Percentiles rank a stretch among this genome's conserved stretches.
Evolutionary conservation across 805 yeast genomes (phyloP).

Genomic region (Pichia exigua): DNA sequence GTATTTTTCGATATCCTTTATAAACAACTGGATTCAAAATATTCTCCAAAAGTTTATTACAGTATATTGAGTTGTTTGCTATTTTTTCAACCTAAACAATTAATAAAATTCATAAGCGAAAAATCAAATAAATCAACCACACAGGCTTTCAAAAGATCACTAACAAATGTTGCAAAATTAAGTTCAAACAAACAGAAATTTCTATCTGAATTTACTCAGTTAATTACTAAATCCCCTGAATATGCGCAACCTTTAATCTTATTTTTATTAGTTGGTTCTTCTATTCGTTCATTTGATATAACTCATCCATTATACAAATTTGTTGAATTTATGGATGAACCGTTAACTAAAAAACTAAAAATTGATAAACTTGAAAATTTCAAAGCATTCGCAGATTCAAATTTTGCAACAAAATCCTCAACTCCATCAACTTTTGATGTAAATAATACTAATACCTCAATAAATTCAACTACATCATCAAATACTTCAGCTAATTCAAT

Average conservation of each 20-base stretch:
- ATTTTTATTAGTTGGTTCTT: constrained; percentile 29
- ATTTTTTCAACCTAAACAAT: constrained; percentile 26
- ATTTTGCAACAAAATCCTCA: background rate
- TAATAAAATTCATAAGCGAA: constrained; percentile 22
- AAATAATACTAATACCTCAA: background rate
- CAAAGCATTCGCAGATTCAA: background rate
- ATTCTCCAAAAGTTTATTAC: constrained; percentile 23
- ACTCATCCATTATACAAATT: constrained; percentile 25
- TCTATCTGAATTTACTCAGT: constrained; percentile 18
- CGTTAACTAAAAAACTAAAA: constrained; percentile 22
- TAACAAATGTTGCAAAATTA: constrained; percentile 11
- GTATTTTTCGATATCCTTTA: constrained; percentile 30
- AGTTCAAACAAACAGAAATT: constrained; percentile 21
- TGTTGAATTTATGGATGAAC: constrained; percentile 18
- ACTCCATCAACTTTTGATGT: background rate
- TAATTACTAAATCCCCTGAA: constrained; percentile 18
- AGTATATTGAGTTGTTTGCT: constrained; percentile 29
- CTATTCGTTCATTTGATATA: constrained; percentile 21
- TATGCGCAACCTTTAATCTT: constrained; percentile 26
- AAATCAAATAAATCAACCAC: constrained; percentile 17
- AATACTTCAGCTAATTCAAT: background rate
- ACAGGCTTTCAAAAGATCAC: constrained; percentile 19
- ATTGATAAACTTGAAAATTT: constrained; percentile 20
- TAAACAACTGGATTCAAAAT: constrained; percentile 24
- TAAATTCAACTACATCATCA: background rate